phyloP scores from a whole-genome alignment of 2,329 filamentous ascomycete species.

The Metarhizium rileyi region DNA sequence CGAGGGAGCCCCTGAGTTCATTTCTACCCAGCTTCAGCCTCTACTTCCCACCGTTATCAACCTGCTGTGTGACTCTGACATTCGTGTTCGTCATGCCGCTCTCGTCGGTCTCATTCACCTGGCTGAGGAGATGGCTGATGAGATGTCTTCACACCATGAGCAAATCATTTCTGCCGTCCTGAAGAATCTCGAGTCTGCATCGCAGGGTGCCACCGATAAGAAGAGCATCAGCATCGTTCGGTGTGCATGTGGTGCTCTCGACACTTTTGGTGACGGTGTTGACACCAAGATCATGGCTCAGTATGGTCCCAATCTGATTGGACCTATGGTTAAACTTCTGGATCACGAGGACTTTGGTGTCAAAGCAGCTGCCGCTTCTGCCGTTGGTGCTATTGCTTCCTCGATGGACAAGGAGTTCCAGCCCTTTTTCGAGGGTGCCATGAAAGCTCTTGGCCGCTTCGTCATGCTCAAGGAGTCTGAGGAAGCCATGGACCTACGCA shows the following conservation, averaged over 20 bases:
- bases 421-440: slow-evolving; percentile 85
- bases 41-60: slow-evolving; percentile 79
- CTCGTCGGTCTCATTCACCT: slow-evolving; percentile 81
- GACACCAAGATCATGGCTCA: slow-evolving; percentile 64
- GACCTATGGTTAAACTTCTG: slow-evolving; percentile 75
- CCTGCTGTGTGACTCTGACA: slow-evolving; percentile 75
- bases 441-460: slow-evolving; percentile 79
- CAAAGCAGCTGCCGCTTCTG: slow-evolving; percentile 81
- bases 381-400: slow-evolving; percentile 81
- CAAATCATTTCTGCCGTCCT: slow-evolving; percentile 75
- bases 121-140: slow-evolving; percentile 87
- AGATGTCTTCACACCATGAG: slow-evolving; percentile 77
- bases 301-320: slow-evolving; percentile 76
- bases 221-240: slow-evolving; percentile 80
- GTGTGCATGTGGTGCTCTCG: slow-evolving; percentile 80
- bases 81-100: slow-evolving; percentile 76
- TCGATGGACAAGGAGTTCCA: slow-evolving; percentile 75
- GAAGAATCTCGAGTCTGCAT: slow-evolving; percentile 79
- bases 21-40: slow-evolving; percentile 79
- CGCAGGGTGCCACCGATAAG: slow-evolving; percentile 57
- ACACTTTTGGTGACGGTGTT: slow-evolving; percentile 84
- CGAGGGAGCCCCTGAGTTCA: slow-evolving; percentile 94
- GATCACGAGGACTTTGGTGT: slow-evolving; percentile 78
- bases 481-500: slow-evolving; percentile 81
- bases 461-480: slow-evolving; percentile 80